These are phyloP conservation scores for Nemophila menziesii DNA, from an alignment of 257 asterid genomes.

Conservation along the genomic window DNA sequence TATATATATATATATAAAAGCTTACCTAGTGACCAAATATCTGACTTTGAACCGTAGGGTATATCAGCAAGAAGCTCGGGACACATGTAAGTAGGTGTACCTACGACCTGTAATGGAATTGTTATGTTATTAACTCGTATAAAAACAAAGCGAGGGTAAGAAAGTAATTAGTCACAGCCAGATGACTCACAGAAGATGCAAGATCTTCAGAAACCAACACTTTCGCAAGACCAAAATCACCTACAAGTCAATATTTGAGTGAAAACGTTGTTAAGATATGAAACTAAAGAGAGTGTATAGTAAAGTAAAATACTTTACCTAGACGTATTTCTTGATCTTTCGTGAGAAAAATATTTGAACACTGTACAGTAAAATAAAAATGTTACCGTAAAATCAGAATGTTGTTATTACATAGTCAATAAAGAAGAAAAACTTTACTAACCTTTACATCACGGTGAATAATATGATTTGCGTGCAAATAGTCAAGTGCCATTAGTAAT, in stretches of 20 bases:
- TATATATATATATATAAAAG: background rate
- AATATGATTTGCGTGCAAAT: conserved; percentile 75
- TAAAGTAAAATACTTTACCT: conserved; percentile 38
- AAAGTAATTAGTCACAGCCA: conserved; percentile 3
- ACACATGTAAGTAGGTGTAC: conserved; percentile 99
- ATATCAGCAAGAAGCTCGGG: conserved; percentile 99
- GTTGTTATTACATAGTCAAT: background rate
- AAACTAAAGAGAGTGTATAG: background rate
- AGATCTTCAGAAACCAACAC: conserved; percentile 80
- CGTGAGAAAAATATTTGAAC: conserved; percentile 91
- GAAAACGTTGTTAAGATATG: conserved; percentile 8
- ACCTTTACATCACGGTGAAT: conserved; percentile 99
- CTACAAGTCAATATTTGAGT: conserved; percentile 28
- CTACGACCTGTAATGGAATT: conserved; percentile 99
- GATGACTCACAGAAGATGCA: conserved; percentile 83
- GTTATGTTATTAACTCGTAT: no score
- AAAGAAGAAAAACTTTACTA: conserved; percentile 7
- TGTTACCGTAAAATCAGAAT: conserved; percentile 12
- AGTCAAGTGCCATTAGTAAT: conserved; percentile 87
- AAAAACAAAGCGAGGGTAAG: background rate
- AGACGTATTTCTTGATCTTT: conserved; percentile 85
- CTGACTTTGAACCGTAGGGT: conserved; percentile 97
- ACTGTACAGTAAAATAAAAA: conserved; percentile 38
- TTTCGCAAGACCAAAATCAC: conserved; percentile 99
- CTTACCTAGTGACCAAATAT: conserved; percentile 95